Evolutionary conservation across 2,329 filamentous ascomycete species (phyloP).

Genomic region (Ophiosphaerella korrae): DNA sequence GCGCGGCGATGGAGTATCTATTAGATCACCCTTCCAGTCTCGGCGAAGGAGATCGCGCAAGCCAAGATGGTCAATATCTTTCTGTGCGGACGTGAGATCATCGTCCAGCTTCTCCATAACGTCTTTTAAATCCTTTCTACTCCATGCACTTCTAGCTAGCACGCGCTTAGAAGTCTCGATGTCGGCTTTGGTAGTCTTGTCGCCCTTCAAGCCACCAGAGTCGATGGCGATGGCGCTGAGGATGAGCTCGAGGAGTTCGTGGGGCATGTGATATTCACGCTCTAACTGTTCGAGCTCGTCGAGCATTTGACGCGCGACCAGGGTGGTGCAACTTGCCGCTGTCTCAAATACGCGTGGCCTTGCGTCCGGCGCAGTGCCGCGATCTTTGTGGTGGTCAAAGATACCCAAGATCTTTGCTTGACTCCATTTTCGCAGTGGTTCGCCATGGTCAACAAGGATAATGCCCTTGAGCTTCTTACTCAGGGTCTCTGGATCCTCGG

Average conservation of each 20-base stretch:
- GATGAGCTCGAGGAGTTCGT: slow-evolving; percentile 56
- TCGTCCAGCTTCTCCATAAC: slow-evolving; percentile 52
- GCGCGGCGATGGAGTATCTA: slow-evolving; percentile 53
- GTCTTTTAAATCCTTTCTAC: slow-evolving; percentile 44
- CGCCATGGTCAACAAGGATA: slow-evolving; percentile 53
- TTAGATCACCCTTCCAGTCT: slow-evolving; percentile 56
- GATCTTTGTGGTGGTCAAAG: slow-evolving; percentile 55
- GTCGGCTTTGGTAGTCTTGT: slow-evolving; percentile 48
- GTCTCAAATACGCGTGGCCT: slow-evolving; percentile 53
- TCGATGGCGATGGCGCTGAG: slow-evolving; percentile 56
- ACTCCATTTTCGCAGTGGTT: slow-evolving; percentile 52
- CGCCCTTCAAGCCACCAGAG: slow-evolving; percentile 47
- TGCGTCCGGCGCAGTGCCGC: slow-evolving; percentile 49
- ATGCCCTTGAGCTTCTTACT: slow-evolving; percentile 52
- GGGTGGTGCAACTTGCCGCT: slow-evolving; percentile 52
- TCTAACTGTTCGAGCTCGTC: slow-evolving; percentile 52
- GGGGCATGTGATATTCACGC: slow-evolving; percentile 55
- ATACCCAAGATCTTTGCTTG: slow-evolving; percentile 53
- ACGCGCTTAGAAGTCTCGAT: slow-evolving; percentile 47
- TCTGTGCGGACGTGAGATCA: slow-evolving; percentile 49
- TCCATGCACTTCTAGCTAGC: slow-evolving; percentile 52
- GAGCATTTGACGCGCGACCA: slow-evolving; percentile 55
- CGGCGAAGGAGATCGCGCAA: slow-evolving; percentile 53
- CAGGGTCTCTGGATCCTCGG: slow-evolving; percentile 54
- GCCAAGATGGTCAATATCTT: slow-evolving; percentile 49